Evolutionary conservation across 495 filamentous ascomycete species (phyloP).

Genomic region (Annulohypoxylon bovei): DNA sequence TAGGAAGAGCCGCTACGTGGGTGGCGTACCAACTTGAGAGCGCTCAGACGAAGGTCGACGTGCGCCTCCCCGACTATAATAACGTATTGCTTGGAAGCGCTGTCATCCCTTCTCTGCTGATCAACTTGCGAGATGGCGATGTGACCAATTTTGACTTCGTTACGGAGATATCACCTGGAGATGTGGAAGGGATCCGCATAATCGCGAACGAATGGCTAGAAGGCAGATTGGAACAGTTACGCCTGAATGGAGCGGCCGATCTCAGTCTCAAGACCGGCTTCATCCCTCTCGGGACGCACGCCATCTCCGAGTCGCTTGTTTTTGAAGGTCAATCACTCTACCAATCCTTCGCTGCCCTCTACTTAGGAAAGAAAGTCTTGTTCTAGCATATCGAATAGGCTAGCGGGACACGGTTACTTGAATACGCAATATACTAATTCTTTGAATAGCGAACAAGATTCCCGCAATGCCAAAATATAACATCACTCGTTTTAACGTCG

Average conservation of each 20-base stretch:
- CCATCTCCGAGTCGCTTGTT: slow-evolving; percentile 71
- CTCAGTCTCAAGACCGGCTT: slow-evolving; percentile 80
- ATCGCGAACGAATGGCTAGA: slow-evolving; percentile 89
- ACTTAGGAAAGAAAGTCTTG: slow-evolving; percentile 60
- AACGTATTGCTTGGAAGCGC: slow-evolving; percentile 82
- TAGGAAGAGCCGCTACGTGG: slow-evolving; percentile 85
- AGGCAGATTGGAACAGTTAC: slow-evolving; percentile 73
- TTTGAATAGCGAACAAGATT: slow-evolving; percentile 66
- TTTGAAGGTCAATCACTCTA: slow-evolving; percentile 83
- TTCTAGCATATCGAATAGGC: slow-evolving; percentile 37
- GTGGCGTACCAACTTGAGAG: slow-evolving; percentile 77
- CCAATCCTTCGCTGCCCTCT: slow-evolving; percentile 62
- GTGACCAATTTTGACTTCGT: slow-evolving; percentile 81
- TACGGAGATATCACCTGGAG: slow-evolving; percentile 76
- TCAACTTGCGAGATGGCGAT: slow-evolving; percentile 79
- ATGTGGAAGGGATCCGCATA: slow-evolving; percentile 78
- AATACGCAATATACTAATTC: slow-evolving; percentile 41
- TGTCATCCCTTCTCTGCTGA: slow-evolving; percentile 72
- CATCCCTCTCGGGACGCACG: slow-evolving; percentile 77
- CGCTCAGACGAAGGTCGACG: slow-evolving; percentile 72
- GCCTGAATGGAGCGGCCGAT: slow-evolving; percentile 73
- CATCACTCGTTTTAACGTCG: slow-evolving; percentile 78
- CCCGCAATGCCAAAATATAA: slow-evolving; percentile 81
- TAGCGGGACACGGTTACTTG: slow-evolving; percentile 9
- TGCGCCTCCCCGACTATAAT: slow-evolving; percentile 86